A percentile compares a stretch with the other conserved stretches of the same genome.
phyloP scores from a whole-genome alignment of 2,329 filamentous ascomycete genomes.

The Fonsecaea nubica region DNA sequence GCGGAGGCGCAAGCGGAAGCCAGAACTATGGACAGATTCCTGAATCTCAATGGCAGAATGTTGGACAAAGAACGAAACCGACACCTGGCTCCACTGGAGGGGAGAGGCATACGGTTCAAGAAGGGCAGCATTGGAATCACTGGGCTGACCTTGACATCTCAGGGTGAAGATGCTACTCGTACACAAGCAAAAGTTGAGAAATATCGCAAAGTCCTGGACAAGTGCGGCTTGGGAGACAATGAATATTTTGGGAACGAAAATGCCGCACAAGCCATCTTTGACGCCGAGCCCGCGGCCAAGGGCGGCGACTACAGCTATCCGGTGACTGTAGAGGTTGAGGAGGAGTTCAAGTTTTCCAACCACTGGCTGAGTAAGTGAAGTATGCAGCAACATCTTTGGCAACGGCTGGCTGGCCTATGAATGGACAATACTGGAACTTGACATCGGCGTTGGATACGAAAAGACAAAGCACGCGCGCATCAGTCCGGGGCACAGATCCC shows the following conservation, averaged over 20 bases:
- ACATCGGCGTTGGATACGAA: neutral
- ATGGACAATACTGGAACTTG: neutral
- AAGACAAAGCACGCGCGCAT: neutral
- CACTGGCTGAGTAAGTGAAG: conserved; percentile 29
- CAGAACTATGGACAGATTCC: conserved; percentile 16
- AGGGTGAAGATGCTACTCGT: no score
- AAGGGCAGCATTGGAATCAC: neutral
- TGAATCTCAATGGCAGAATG: conserved; percentile 36
- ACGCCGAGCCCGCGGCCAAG: conserved; percentile 21
- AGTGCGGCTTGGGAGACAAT: conserved; percentile 14
- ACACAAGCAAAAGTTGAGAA: conserved; percentile 2
- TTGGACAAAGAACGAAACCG: conserved; percentile 36
- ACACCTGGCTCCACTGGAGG: conserved; percentile 26
- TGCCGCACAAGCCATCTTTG: conserved; percentile 26
- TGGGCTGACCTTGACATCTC: neutral
- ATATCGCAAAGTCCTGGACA: conserved; percentile 14
- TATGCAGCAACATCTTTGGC: neutral
- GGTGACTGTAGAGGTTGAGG: conserved; percentile 8
- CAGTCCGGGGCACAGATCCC: neutral
- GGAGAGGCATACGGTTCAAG: conserved; percentile 18
- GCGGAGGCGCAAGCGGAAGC: conserved; percentile 6
- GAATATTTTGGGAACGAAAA: conserved; percentile 34
- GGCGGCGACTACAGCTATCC: conserved; percentile 16
- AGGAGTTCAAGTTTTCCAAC: conserved; percentile 18
- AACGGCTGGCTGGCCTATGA: neutral